Evolutionary conservation across 2,329 filamentous ascomycete species (phyloP).

Genomic region (Xylariomycetidae sp.): DNA sequence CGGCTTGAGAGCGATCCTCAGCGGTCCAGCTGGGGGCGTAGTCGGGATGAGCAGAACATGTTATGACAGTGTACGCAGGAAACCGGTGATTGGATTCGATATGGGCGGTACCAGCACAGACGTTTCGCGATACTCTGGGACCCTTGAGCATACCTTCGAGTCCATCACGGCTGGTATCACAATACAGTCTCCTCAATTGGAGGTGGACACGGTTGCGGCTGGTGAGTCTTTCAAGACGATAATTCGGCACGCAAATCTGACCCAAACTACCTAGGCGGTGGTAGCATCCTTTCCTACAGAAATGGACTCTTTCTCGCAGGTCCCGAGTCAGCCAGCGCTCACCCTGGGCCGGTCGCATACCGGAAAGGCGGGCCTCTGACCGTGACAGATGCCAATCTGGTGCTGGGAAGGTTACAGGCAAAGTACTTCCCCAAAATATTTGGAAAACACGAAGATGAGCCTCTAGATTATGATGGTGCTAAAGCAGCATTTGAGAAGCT

Average conservation of each 20-base stretch:
- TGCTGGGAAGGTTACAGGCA: conserved; percentile 52
- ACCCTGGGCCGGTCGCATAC: conserved; percentile 69
- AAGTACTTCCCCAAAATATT: conserved; percentile 55
- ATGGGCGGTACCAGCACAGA: conserved; percentile 75
- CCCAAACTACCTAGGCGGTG: conserved; percentile 46
- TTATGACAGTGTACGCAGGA: conserved; percentile 54
- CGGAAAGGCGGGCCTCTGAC: conserved; percentile 66
- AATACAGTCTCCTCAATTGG: conserved; percentile 73
- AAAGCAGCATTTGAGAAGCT: conserved; percentile 35
- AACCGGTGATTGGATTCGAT: conserved; percentile 72
- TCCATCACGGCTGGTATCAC: conserved; percentile 58
- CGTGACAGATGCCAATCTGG: conserved; percentile 68
- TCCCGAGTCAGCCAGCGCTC: conserved; percentile 67
- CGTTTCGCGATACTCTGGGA: conserved; percentile 59
- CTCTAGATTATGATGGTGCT: conserved; percentile 37
- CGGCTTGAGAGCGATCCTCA: conserved; percentile 66
- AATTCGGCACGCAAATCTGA: conserved; percentile 4
- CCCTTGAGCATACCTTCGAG: conserved; percentile 31
- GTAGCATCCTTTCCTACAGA: conserved; percentile 64
- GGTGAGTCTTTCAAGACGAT: conserved; percentile 2
- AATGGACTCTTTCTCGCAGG: conserved; percentile 72
- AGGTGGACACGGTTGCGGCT: conserved; percentile 77
- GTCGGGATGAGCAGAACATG: conserved; percentile 72
- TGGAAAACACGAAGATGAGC: conserved; percentile 60
- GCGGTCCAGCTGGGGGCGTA: conserved; percentile 71